Base-by-base conservation (phyloP, 2,329 filamentous ascomycete species). In the Aspergillus sp. region DNA sequence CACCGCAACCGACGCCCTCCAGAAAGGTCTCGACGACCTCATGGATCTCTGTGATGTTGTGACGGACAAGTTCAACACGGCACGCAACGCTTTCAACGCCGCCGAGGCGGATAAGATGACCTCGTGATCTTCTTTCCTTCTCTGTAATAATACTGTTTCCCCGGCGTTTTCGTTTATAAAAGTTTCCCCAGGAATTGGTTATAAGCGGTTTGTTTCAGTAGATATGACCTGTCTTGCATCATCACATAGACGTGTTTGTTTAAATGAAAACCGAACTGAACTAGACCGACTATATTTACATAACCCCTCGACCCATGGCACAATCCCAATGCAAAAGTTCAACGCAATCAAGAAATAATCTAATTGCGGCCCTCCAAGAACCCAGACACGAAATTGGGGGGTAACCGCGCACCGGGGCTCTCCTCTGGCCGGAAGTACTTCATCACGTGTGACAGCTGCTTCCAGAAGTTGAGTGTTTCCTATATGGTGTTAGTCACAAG, bases 391-490 rank as follows among this genome's bases (percentile, higher is more conserved):
- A 98, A 98, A 76, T 82, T 93, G 62, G 82, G 82, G 35, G 91
- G 91, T 72, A 96, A 74, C 67, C 82, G 83, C 60, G 81, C 77
- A 58, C 77, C 88, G 69, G 77, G 86, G 69, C 82, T 88, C 77
- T 83, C 88, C 71, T 97, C 90, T 61, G 84, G 80, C 67, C 90
- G 84, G 80, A 97, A 98, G 74, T 95, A 98, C 62, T 93, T 90
- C 81, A 98, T 89, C 60, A 98, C 81, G 70, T 98, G 93, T 55
- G 87, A 87, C 53, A 90, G 79, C 74, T 98, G 93, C 74, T 96
- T 95, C 93, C 93, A 98, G 79, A 87, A 98, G 76, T 98, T 98
- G 78, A 98, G 83, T 46, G 88, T 98, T 79, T 98, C 93, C 90
- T 96, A 43, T 7, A 32, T 2, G 7, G 17, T 15, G 23, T 53